These are phyloP conservation scores for Picea engelmannii DNA, from an alignment of 83 land plant genomes.

Conservation along the genomic window DNA sequence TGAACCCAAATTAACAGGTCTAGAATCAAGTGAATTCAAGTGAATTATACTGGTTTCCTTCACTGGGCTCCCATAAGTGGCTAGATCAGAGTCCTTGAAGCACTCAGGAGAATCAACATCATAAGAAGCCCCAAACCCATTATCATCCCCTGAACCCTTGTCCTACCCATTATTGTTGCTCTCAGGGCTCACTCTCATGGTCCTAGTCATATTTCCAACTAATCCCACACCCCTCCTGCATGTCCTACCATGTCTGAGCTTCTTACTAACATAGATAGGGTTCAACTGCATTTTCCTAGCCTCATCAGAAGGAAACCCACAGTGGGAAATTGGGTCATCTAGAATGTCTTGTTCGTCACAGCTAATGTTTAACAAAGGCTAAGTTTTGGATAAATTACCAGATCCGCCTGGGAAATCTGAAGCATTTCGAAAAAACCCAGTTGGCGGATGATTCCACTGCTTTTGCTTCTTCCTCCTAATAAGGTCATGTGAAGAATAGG, in stretches of 20 bases:
- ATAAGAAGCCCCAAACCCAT: slow-evolving; percentile 11
- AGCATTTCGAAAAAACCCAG: not conserved
- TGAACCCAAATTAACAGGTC: slow-evolving; percentile 8
- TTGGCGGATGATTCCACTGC: not conserved
- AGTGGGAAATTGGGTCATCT: not conserved
- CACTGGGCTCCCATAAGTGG: slow-evolving; percentile 4
- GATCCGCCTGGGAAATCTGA: not conserved
- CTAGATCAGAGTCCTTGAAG: slow-evolving; percentile 18
- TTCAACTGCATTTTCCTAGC: slow-evolving; percentile 8
- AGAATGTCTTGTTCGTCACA: not conserved
- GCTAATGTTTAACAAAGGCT: slow-evolving; percentile 3
- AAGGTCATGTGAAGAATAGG: not conserved
- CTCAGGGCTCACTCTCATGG: slow-evolving; percentile 4
- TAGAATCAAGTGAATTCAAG: slow-evolving; percentile 1
- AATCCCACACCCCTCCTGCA: slow-evolving; percentile 4
- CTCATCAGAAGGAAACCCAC: not conserved
- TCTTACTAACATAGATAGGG: slow-evolving; percentile 13
- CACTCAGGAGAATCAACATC: slow-evolving; percentile 14
- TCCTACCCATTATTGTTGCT: slow-evolving; percentile 10
- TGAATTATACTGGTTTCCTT: slow-evolving; percentile 15
- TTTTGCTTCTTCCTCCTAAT: slow-evolving; percentile 5
- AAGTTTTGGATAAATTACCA: not conserved
- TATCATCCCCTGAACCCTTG: slow-evolving; percentile 11
- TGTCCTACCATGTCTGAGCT: slow-evolving; percentile 11
- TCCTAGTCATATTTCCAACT: slow-evolving; percentile 1